These are phyloP conservation scores for Solanum etuberosum DNA, from an alignment of 257 asterid species.

Conservation along the genomic window DNA sequence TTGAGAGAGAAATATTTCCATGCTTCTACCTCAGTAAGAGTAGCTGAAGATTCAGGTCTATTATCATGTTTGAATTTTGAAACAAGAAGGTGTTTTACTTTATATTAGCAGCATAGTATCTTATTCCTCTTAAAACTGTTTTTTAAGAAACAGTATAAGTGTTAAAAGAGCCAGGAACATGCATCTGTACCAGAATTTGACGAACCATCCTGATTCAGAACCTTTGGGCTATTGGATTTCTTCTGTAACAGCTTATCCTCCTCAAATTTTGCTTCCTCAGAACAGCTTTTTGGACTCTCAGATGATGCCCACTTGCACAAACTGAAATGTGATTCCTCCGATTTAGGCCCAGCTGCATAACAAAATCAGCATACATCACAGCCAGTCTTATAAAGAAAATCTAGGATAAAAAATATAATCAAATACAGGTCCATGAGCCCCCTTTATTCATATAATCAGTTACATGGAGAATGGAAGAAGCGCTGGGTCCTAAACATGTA, in stretches of 20 bases:
- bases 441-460: not conserved
- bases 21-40: not conserved
- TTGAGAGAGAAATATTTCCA: not conserved
- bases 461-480: not conserved
- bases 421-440: not conserved
- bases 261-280: constrained; percentile 25
- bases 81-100: not conserved
- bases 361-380: not conserved
- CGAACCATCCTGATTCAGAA: constrained; percentile 19
- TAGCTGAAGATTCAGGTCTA: not conserved
- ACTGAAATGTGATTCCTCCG: constrained; percentile 31
- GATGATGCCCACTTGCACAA: constrained; percentile 64
- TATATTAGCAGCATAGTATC: not conserved
- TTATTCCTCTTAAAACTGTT: not conserved
- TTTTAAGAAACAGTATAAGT: not conserved
- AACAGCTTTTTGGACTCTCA: constrained; percentile 22
- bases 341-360: constrained; percentile 19
- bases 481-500: not conserved
- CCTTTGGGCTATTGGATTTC: constrained; percentile 21
- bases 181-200: constrained; percentile 10
- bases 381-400: not conserved
- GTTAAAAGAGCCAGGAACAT: not conserved
- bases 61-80: not conserved
- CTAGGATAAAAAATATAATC: not conserved
- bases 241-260: constrained; percentile 30